Evolutionary conservation across 768 basidiomycete genomes (phyloP).

Genomic region (Trametes cinnabarina): DNA sequence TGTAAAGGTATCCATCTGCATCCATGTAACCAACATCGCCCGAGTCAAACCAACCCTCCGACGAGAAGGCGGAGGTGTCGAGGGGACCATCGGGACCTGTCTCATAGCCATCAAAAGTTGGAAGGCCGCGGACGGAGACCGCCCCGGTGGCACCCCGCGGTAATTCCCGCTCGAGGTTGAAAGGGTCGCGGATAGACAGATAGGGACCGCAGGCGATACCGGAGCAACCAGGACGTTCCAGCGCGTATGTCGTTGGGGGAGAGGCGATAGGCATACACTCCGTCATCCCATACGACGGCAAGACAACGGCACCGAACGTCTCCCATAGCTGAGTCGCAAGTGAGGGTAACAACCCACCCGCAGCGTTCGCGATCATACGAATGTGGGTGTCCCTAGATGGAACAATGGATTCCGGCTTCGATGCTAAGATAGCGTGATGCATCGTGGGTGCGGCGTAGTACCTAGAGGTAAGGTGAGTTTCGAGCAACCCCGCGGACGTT

Average conservation of each 20-base stretch:
- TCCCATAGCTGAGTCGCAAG: constrained; percentile 47
- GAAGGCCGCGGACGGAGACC: constrained; percentile 54
- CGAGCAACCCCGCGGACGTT: neutral
- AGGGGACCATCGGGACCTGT: constrained; percentile 40
- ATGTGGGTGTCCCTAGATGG: constrained; percentile 37
- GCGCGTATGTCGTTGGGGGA: constrained; percentile 41
- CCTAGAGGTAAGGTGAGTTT: constrained; percentile 29
- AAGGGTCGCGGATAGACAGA: constrained; percentile 42
- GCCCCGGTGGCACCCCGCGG: constrained; percentile 45
- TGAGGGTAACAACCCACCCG: constrained; percentile 52
- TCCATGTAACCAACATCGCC: constrained; percentile 51
- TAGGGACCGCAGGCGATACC: constrained; percentile 49
- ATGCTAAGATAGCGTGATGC: constrained; percentile 47
- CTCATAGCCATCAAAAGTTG: constrained; percentile 54
- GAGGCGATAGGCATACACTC: constrained; percentile 53
- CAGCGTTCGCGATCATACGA: constrained; percentile 50
- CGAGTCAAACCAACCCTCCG: constrained; percentile 53
- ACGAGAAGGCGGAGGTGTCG: constrained; percentile 48
- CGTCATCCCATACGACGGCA: constrained; percentile 63
- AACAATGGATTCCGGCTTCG: constrained; percentile 34
- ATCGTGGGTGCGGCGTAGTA: constrained; percentile 52
- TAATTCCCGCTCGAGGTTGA: constrained; percentile 37
- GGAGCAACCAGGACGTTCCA: constrained; percentile 50
- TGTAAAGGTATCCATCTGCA: constrained; percentile 44
- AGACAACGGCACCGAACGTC: constrained; percentile 49